Evolutionary conservation across 768 basidiomycete species (phyloP), one percentile per base, ranked within the genome.

Genomic region (Crucibulum laeve): DNA sequence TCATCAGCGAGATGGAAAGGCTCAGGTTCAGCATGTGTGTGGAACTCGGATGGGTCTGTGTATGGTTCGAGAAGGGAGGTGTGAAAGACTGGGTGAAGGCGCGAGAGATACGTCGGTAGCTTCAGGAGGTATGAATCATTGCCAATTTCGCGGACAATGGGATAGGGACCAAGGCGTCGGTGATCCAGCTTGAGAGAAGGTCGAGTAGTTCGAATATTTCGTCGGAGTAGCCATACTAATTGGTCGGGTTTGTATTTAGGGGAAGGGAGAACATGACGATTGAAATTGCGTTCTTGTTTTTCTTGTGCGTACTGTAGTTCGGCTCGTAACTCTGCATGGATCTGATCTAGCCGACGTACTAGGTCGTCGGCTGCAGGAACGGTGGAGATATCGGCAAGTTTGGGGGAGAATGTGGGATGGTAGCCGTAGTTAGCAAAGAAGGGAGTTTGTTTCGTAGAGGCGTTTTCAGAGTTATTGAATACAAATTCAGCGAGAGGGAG

Each of bases 401-500:
- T 41, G 4, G 59, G 59, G n/a, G 51, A 48, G 33, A 71, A 63
- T 0, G 55, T 49, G 10, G 61, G 63, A 35, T 71, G 58, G 44
- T 47, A 61, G 10, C 53, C 64, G 23, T 52, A 46, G 43, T 66
- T 66, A 18, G 67, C 54, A 22, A 59, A 68, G 55, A 71, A 70
- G 1, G 67, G 71, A 11, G 65, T 57, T 38, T 57, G 49, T 24
- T 56, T 44, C 25, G 66, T 70, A 1, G 68, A 61, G 1, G 57
- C 24, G 40, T 65, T 64, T 3, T 46, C 44, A 22, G 49, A 26
- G 36, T 70, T 69, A 48, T 74, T 75, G 54, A 61, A 68, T 0
- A 57, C 48, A 46, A 74, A 74, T 49, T 74, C 65, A 5, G 66
- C 65, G 13, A 73, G 50, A 0, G 68, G 59, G 0, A 74, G 56